A percentile compares a stretch with the other conserved stretches of the same genome.
Conservation (phyloP, 2,329 filamentous ascomycete genomes). For the Colletotrichum somersetense region DNA sequence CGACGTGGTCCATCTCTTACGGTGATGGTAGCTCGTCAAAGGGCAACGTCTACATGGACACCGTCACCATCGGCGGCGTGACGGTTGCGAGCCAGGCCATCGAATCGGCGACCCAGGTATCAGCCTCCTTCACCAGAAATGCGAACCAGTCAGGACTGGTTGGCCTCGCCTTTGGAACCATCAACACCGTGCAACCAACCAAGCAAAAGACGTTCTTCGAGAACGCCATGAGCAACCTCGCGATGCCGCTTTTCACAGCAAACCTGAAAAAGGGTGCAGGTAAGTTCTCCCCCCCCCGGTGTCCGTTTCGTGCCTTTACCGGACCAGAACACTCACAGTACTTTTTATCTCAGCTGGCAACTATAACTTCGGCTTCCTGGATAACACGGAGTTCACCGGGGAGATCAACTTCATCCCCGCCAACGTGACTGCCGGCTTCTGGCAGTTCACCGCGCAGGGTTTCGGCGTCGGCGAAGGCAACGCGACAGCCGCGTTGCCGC, state of each 20-base stretch:
- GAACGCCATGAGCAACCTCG: constrained; percentile 48
- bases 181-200: constrained; percentile 58
- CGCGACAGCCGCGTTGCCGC: constrained; percentile 40
- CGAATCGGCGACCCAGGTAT: constrained; percentile 57
- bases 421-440: constrained; percentile 70
- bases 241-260: constrained; percentile 50
- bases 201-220: constrained; percentile 59
- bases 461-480: constrained; percentile 62
- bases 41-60: constrained; percentile 59
- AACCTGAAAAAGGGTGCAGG: constrained; percentile 53
- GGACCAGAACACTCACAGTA: neutral
- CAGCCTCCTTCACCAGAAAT: constrained; percentile 54
- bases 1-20: constrained; percentile 57
- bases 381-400: constrained; percentile 68
- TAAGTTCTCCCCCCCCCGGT: constrained; percentile 34
- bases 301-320: constrained; percentile 3
- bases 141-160: constrained; percentile 57
- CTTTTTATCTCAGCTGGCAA: constrained; percentile 46
- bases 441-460: constrained; percentile 70
- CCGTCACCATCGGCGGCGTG: constrained; percentile 57
- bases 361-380: constrained; percentile 62
- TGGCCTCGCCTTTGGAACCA: constrained; percentile 57
- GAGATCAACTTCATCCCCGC: constrained; percentile 68
- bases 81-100: constrained; percentile 57
- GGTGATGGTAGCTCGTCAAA: constrained; percentile 58